Conservation (phyloP, 2,329 filamentous ascomycete species). For the Stagonosporopsis cucurbitacearum region DNA sequence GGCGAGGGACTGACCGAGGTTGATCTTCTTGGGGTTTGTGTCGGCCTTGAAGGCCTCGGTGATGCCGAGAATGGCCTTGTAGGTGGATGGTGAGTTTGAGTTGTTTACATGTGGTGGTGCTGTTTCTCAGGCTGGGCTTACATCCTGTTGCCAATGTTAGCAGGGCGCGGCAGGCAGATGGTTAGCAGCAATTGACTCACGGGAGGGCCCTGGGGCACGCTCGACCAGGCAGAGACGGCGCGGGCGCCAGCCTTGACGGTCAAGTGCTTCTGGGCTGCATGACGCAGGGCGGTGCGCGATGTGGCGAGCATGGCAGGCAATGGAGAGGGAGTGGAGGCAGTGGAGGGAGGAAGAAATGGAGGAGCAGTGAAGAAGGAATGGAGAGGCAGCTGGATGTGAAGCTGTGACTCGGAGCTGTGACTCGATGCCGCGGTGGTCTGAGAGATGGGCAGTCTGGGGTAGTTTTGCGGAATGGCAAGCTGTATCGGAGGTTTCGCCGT, state of each 20-base stretch:
- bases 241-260: slow-evolving; percentile 53
- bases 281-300: slow-evolving; percentile 48
- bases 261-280: slow-evolving; percentile 46
- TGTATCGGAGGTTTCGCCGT: slow-evolving; percentile 20
- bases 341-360: slow-evolving; percentile 3
- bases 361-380: slow-evolving; percentile 12
- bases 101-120: slow-evolving; percentile 7
- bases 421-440: slow-evolving; percentile 27
- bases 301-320: slow-evolving; percentile 44
- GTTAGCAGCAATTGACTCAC: slow-evolving; percentile 62
- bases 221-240: slow-evolving; percentile 84
- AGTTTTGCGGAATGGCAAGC: slow-evolving; percentile 35
- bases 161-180: slow-evolving; percentile 18
- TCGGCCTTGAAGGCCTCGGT: slow-evolving; percentile 99
- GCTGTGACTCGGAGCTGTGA: slow-evolving; percentile 4
- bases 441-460: slow-evolving; percentile 20
- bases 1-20: slow-evolving; percentile 72
- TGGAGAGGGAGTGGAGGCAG: background rate
- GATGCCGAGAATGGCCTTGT: slow-evolving; percentile 82
- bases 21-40: slow-evolving; percentile 93
- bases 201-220: slow-evolving; percentile 91
- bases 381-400: slow-evolving; percentile 11
- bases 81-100: slow-evolving; percentile 30
- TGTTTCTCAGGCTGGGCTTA: slow-evolving; percentile 24
- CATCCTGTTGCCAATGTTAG: slow-evolving; percentile 45